Evolutionary conservation across 148 eudicot species (phyloP).

Genomic region (Vaccinium myrtillus): DNA sequence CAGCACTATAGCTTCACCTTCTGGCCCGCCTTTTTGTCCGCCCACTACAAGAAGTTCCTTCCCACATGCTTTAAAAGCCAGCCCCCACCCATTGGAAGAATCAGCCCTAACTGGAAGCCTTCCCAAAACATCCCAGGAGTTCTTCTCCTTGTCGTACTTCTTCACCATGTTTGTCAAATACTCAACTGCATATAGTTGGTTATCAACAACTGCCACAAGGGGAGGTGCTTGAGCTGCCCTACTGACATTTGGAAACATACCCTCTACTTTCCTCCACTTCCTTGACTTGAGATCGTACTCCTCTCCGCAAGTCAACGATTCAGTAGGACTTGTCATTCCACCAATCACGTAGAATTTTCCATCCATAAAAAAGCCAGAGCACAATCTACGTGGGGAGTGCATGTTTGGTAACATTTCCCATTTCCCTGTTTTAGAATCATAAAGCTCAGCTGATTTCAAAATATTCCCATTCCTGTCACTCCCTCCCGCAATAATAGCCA

Average conservation of each 20-base stretch:
- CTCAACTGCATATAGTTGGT: conserved; percentile 43
- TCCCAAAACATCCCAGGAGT: conserved; percentile 37
- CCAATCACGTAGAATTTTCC: conserved; percentile 41
- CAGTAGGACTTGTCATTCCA: conserved; percentile 37
- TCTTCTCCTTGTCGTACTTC: conserved; percentile 36
- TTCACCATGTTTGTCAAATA: conserved; percentile 32
- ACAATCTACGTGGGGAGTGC: conserved; percentile 39
- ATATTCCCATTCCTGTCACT: conserved; percentile 39
- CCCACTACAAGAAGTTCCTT: conserved; percentile 40
- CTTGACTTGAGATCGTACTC: conserved; percentile 30
- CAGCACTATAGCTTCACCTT: conserved; percentile 40
- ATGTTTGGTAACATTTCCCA: conserved; percentile 43
- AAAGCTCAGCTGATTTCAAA: conserved; percentile 36
- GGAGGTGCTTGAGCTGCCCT: conserved; percentile 48
- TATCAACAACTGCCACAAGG: conserved; percentile 43
- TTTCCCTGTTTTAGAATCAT: conserved; percentile 32
- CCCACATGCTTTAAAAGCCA: conserved; percentile 43
- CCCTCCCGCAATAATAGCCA: conserved; percentile 46
- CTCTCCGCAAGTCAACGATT: conserved; percentile 37
- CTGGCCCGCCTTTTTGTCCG: conserved; percentile 36
- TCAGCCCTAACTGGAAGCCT: conserved; percentile 44
- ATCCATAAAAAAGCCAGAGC: conserved; percentile 41
- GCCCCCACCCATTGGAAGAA: conserved; percentile 44
- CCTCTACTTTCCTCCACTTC: conserved; percentile 41
- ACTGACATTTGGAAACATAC: conserved; percentile 39